Evolutionary conservation across 1,139 yeast species (phyloP), one percentile per base, ranked within the genome.

Genomic region (Wickerhamomyces sp.): DNA sequence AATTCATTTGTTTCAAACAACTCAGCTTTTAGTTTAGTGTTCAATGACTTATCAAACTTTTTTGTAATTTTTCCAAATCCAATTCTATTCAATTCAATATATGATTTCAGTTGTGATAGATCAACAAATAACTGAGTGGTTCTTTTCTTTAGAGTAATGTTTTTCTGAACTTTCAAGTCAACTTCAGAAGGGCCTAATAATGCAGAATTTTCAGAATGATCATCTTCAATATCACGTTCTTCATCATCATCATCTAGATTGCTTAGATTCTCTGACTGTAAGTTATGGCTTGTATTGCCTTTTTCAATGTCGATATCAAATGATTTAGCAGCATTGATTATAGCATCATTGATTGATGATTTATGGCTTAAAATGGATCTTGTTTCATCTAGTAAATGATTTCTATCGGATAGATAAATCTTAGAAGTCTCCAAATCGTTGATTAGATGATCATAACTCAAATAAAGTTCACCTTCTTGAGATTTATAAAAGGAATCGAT

Each of bases 11-110:
- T 65, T 46, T 74, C 62, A 34, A 66, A 59, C 21, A 64, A 67
- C 28, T 70, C 73, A 22, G 64, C 59, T 55, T 74, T 77, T 37
- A 75, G 66, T 31, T 66, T 55, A 46, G 69, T 68, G 44, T 68
- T 70, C 52, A 81, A 61, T 5, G 80, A 75, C 58, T 81, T 81
- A 58, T 81, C 89, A 54, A 80, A 81, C 55, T 81, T 81, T 51
- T 81, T 81, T 47, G 79, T 68, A 17, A 84, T 84, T 49, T 81
- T 81, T 43, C 73, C 70, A 59, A 81, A 81, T 16, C 87, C 88
- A 16, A 83, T 77, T 43, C 75, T 72, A 56, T 81, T 81, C 49
- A 81, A 65, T 51, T 81, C 88, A 41, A 81, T 72, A 54, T 64
- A 81, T 0, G 87, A 78, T 52, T 80, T 79, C 46, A 81, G 64